phyloP scores from a whole-genome alignment of 2,329 filamentous ascomycete genomes.

The Ascocoryne sarcoides region DNA sequence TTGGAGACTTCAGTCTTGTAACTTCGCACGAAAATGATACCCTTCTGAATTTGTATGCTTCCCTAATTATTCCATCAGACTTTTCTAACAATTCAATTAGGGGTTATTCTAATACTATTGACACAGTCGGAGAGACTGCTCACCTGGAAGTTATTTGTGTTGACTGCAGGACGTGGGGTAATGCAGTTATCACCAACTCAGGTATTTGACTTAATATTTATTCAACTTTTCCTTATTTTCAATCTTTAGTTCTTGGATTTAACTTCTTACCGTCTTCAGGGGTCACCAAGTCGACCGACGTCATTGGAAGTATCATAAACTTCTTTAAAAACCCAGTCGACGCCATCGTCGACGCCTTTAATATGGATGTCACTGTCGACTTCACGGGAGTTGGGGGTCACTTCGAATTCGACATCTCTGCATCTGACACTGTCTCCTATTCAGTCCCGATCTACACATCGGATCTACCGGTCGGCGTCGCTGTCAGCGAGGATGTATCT shows the following conservation, averaged over 20 bases:
- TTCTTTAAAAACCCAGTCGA: conserved; percentile 16
- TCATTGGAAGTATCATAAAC: conserved; percentile 10
- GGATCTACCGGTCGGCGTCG: conserved; percentile 8
- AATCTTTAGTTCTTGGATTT: too few relatives aligned
- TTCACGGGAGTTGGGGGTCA: conserved; percentile 17
- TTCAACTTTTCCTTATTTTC: too few relatives aligned
- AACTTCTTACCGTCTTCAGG: too few relatives aligned
- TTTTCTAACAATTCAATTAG: background rate
- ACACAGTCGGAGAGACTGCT: background rate
- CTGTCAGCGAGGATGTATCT: conserved; percentile 14
- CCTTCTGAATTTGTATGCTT: conserved; percentile 17
- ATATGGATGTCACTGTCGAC: conserved; percentile 14
- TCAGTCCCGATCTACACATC: conserved; percentile 16
- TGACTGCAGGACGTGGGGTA: conserved; percentile 20
- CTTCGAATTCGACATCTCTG: conserved; percentile 16
- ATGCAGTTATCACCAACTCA: conserved; percentile 15
- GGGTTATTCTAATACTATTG: background rate
- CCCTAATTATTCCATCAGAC: background rate
- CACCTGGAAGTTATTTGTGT: conserved; percentile 12
- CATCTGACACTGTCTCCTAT: conserved; percentile 10
- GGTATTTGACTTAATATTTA: too few relatives aligned
- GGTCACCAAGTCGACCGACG: conserved; percentile 8
- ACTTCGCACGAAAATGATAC: conserved; percentile 10
- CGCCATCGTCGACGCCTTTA: conserved; percentile 10
- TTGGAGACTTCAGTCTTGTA: conserved; percentile 8